Base-by-base conservation (phyloP, 352 stramenopile species). In the Globisporangium spiculum region DNA sequence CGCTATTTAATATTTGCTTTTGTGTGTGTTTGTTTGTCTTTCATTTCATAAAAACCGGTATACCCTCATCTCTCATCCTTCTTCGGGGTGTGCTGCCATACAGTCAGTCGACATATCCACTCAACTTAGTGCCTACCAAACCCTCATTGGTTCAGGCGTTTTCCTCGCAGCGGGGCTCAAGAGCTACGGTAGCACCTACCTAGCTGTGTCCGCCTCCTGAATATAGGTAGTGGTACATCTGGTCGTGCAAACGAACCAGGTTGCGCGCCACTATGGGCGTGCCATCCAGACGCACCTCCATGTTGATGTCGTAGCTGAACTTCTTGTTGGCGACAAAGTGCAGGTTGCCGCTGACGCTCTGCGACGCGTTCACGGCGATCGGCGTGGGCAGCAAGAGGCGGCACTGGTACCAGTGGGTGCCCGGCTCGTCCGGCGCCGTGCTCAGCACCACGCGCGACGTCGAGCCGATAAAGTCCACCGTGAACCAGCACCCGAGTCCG, bases 401-500 rank as follows among this genome's bases (percentile, higher is more conserved):
- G 66, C 94, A 98, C 75, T 99, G 96, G 72, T 98, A 98, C 88
- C 87, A 96, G 69, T 95, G 86, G 38, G 88, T 95, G 41, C 86
- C 86, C 20, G 77, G 73, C 22, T 88, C 80, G 16, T 91, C 80
- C 1, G 85, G 86, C 18, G 78, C 86, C 14, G 94, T 98, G 68
- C 81, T 96, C 16, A 98, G 83, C 56, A 94, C 83, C 8, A 98
- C 81, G 6, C 79, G 77, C 9, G 88, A 73, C 30, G 84, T 81
- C 18, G 83, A 93, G 3, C 97, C 97, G 48, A 90, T 81, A 70
- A 99, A 99, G 74, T 99, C 96, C 30, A 99, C 91, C 4, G 96
- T 99, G 78, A 99, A 99, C 98, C 98, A 99, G 70, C 97, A 98
- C 24, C 96, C 98, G 57, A 99, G 89, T 5, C 97, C 98, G 76